phyloP scores from a whole-genome alignment of 495 filamentous ascomycete genomes.

The Hypoxylon fragiforme region DNA sequence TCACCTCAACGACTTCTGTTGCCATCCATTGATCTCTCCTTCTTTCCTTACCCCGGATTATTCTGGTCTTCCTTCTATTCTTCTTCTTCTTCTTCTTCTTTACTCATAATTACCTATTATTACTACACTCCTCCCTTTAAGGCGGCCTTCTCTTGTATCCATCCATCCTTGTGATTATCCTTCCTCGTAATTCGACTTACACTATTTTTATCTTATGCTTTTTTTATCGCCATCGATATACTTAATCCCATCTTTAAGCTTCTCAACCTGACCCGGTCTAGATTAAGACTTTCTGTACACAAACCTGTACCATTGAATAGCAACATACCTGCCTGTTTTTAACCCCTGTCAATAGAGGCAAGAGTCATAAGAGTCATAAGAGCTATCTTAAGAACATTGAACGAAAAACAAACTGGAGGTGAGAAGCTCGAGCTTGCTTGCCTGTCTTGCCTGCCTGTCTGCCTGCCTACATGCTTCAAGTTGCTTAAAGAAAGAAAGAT shows the following conservation, averaged over 20 bases:
- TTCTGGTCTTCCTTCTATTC: neutral
- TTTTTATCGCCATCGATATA: too few species aligned
- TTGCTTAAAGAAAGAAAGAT: too few species aligned
- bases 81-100: neutral
- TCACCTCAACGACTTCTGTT: conserved; percentile 13
- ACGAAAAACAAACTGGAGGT: neutral
- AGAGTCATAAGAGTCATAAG: conserved; percentile 1
- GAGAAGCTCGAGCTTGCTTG: neutral
- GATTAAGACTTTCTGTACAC: neutral
- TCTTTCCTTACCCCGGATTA: conserved; percentile 10
- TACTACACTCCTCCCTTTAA: conserved; percentile 1
- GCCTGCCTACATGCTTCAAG: too few species aligned
- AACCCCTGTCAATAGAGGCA: conserved; percentile 8
- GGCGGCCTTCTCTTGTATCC: neutral
- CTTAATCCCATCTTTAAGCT: neutral
- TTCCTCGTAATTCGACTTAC: too few species aligned
- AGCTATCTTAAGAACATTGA: neutral
- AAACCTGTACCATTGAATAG: conserved; percentile 8
- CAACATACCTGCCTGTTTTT: conserved; percentile 4
- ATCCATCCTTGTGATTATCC: neutral
- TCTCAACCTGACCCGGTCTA: neutral
- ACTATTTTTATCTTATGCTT: too few species aligned
- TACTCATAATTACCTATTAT: conserved; percentile 28
- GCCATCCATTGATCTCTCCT: conserved; percentile 25
- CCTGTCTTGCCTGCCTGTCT: too few species aligned